A percentile compares a stretch with the other conserved stretches of the same genome.
These are phyloP conservation scores for Osmanthus fragrans DNA, from an alignment of 257 asterid species.

Conservation along the genomic window DNA sequence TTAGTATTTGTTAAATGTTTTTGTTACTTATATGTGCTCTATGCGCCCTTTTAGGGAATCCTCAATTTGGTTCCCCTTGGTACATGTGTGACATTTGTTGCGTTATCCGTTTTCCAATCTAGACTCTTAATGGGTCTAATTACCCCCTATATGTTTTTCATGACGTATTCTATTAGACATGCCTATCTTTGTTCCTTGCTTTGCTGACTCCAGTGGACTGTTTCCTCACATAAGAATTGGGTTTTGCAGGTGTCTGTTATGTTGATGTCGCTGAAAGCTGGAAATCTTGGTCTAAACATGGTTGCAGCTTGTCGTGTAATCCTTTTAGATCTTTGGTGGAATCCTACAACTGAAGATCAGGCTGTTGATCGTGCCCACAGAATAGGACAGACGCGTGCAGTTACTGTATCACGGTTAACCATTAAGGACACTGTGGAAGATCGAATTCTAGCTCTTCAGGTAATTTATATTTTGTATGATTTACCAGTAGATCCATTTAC, in stretches of 20 bases:
- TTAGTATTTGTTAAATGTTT: background rate
- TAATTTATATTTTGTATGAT: slow-evolving; percentile 22
- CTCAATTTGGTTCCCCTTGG: background rate
- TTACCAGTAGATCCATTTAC: background rate
- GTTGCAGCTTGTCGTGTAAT: slow-evolving; percentile 97
- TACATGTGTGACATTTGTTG: background rate
- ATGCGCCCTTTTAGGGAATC: background rate
- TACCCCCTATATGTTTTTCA: background rate
- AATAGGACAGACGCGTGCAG: slow-evolving; percentile 94
- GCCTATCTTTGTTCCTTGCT: background rate
- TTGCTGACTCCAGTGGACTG: background rate
- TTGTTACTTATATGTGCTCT: background rate
- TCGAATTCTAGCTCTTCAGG: slow-evolving; percentile 96
- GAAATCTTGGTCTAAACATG: slow-evolving; percentile 96
- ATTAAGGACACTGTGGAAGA: slow-evolving; percentile 91
- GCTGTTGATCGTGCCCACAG: slow-evolving; percentile 98
- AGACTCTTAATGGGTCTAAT: background rate
- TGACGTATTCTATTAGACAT: background rate
- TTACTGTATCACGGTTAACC: slow-evolving; percentile 86
- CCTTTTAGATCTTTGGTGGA: slow-evolving; percentile 99
- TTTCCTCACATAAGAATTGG: slow-evolving; percentile 8
- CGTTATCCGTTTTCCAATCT: background rate
- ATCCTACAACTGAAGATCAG: slow-evolving; percentile 98
- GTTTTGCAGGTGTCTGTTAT: slow-evolving; percentile 86
- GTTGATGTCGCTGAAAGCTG: slow-evolving; percentile 98